Conservation (phyloP, 257 asterid genomes). For the Jaltomata sinuosa region DNA sequence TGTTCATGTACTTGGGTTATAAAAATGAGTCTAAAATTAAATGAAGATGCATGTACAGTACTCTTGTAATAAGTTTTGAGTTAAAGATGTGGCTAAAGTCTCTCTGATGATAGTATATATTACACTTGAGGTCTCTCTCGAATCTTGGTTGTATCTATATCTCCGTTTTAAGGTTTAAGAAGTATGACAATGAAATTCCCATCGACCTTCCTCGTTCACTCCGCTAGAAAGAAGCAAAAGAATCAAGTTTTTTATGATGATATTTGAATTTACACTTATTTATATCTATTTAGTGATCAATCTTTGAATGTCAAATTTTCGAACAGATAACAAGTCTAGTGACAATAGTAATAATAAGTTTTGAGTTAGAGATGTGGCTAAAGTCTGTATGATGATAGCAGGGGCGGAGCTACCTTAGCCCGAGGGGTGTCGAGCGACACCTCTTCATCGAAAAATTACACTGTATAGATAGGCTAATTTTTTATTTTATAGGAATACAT, state of each 20-base stretch:
- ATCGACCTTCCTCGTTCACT: not conserved
- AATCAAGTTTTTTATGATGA: too few relatives aligned
- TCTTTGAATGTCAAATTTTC: not conserved
- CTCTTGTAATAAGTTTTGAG: too few relatives aligned
- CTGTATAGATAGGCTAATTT: too few relatives aligned
- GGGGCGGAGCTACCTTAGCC: too few relatives aligned
- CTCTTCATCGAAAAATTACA: too few relatives aligned
- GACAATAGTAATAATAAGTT: not conserved
- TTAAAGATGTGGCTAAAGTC: too few relatives aligned
- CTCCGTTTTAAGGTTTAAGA: not conserved
- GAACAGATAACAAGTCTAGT: not conserved
- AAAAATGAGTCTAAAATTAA: not conserved
- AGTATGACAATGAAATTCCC: not conserved
- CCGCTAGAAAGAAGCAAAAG: fast-evolving
- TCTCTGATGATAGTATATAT: not conserved
- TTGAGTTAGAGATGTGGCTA: too few relatives aligned
- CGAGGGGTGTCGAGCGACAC: too few relatives aligned
- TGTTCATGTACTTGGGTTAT: not conserved
- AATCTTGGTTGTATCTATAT: not conserved
- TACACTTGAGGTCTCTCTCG: not conserved
- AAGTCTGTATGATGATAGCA: too few relatives aligned
- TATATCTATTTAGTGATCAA: not conserved
- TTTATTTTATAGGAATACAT: too few relatives aligned
- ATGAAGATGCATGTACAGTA: too few relatives aligned
- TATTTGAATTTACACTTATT: not conserved